Conservation (phyloP, 2,329 filamentous ascomycete genomes). For the Beauveria bassiana region DNA sequence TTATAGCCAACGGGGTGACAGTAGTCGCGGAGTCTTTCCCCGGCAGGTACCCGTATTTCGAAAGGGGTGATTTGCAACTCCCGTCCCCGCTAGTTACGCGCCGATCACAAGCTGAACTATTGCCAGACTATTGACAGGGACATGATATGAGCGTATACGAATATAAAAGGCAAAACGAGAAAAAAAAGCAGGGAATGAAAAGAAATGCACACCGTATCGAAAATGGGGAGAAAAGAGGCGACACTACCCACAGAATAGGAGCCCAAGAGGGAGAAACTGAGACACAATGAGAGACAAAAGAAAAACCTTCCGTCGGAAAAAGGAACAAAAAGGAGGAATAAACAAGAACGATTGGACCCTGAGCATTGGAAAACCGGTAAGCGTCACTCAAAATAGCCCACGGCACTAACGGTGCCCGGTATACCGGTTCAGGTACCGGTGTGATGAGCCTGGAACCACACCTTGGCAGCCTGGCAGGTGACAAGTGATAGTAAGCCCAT, state of each 20-base stretch:
- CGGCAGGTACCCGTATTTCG: background rate
- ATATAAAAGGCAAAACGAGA: background rate
- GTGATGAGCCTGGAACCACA: background rate
- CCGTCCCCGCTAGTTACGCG: background rate
- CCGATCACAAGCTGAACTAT: slow-evolving; percentile 2
- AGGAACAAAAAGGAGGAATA: background rate
- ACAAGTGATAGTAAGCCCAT: background rate
- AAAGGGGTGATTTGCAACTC: background rate
- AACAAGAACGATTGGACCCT: background rate
- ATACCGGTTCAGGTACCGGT: background rate
- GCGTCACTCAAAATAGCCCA: background rate
- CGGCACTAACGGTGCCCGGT: background rate
- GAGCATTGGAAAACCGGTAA: background rate
- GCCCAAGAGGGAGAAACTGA: background rate
- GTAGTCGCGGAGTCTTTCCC: background rate
- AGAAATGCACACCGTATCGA: background rate
- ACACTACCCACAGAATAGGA: too few relatives aligned
- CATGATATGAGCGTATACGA: background rate
- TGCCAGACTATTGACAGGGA: background rate
- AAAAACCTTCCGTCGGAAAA: background rate
- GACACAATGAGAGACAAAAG: background rate
- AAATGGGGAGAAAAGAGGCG: background rate
- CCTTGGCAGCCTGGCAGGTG: background rate
- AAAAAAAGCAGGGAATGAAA: background rate
- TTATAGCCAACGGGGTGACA: background rate